Percentiles rank a stretch among this genome's conserved stretches.
Conservation (phyloP, 371 early-diverging fungal genomes). For the Mucor saturninus region DNA sequence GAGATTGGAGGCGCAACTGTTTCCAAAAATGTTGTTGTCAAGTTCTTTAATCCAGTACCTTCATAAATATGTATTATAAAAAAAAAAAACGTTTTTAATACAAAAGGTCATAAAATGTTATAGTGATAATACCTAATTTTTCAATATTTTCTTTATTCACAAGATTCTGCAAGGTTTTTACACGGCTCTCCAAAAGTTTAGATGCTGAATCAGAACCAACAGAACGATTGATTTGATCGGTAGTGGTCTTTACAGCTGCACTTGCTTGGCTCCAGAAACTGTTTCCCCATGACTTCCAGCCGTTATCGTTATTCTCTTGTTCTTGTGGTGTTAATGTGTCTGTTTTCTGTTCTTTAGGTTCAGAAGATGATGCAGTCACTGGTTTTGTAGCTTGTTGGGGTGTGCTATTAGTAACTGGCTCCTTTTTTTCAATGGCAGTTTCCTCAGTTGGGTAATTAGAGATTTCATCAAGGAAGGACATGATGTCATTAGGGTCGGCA, state of each 20-base stretch:
- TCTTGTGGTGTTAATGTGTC: background rate
- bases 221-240: slow-evolving; percentile 51
- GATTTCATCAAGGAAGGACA: slow-evolving; percentile 59
- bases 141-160: slow-evolving; percentile 69
- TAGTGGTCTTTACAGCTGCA: slow-evolving; percentile 56
- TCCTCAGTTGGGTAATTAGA: slow-evolving; percentile 41
- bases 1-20: slow-evolving; percentile 73
- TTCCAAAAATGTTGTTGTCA: slow-evolving; percentile 55
- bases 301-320: slow-evolving; percentile 4
- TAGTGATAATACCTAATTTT: slow-evolving; percentile 41
- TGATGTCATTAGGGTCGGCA: slow-evolving; percentile 54
- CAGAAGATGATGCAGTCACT: background rate
- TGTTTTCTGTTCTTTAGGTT: background rate
- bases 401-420: background rate
- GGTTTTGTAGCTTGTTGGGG: background rate
- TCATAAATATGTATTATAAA: background rate
- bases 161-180: slow-evolving; percentile 52
- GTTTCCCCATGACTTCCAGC: slow-evolving; percentile 59
- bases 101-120: background rate
- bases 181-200: slow-evolving; percentile 63
- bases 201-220: slow-evolving; percentile 39
- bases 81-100: background rate
- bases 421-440: background rate
- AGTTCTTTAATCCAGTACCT: slow-evolving; percentile 42
- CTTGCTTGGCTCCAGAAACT: slow-evolving; percentile 55